Evolutionary conservation across 768 basidiomycete genomes (phyloP).

Genomic region (Dacryopinax spathularia): DNA sequence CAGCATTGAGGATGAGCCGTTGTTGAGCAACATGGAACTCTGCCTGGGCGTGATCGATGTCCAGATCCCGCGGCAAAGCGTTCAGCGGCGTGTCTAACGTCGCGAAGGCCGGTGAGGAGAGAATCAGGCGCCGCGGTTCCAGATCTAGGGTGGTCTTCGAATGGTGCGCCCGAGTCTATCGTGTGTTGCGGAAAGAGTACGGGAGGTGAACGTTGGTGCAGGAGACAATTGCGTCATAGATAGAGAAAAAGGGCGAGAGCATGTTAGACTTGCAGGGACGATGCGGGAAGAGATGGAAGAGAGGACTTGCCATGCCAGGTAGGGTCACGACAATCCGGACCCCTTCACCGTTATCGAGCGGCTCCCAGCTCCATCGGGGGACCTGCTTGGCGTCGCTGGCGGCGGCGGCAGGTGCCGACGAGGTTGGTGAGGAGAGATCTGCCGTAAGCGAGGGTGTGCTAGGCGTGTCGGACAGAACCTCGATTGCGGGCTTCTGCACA

Average conservation of each 20-base stretch:
- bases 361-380: neutral
- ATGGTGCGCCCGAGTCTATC: neutral
- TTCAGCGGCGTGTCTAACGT: neutral
- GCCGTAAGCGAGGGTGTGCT: neutral
- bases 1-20: neutral
- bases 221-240: neutral
- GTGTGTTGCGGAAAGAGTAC: neutral
- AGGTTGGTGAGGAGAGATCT: neutral
- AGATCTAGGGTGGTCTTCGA: neutral
- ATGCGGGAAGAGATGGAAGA: neutral
- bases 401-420: neutral
- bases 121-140: neutral
- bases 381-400: neutral
- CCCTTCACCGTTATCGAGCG: neutral
- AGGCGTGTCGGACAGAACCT: neutral
- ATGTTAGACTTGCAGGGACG: conserved; percentile 3
- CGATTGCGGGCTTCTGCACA: neutral
- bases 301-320: neutral
- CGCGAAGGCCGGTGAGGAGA: neutral
- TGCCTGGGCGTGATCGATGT: neutral
- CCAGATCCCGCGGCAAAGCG: neutral
- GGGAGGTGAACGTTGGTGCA: too few species aligned
- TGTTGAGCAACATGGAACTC: neutral
- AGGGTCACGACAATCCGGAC: neutral
- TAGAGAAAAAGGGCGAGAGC: neutral